Conservation (phyloP, 441 rosid species). For the Dalechampia spathulata region DNA sequence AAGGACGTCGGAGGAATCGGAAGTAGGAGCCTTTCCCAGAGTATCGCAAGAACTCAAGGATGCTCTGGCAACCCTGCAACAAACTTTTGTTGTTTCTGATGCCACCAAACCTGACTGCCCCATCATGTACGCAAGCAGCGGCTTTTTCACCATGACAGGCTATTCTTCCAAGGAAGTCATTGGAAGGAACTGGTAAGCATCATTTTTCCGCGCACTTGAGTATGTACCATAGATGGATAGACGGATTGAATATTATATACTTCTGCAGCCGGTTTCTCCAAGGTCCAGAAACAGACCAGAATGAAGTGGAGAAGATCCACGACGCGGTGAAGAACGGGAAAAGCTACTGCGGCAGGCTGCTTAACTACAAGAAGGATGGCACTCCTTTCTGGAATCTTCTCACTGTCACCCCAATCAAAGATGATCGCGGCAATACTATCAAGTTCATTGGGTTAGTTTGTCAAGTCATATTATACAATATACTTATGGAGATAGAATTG, state of each 20-base stretch:
- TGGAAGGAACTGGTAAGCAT: conserved; percentile 74
- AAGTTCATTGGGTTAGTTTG: conserved; percentile 77
- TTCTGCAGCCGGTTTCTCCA: conserved; percentile 85
- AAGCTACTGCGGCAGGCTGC: conserved; percentile 82
- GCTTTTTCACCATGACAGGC: conserved; percentile 90
- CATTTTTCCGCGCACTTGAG: not conserved
- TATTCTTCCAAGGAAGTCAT: conserved; percentile 71
- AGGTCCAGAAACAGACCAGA: conserved; percentile 74
- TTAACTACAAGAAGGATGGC: conserved; percentile 84
- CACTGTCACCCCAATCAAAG: conserved; percentile 83
- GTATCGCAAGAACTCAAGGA: conserved; percentile 82
- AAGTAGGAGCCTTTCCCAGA: conserved; percentile 49
- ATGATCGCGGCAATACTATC: conserved; percentile 66
- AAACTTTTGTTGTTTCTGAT: conserved; percentile 91
- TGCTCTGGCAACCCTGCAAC: conserved; percentile 84
- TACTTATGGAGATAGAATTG: too few species aligned
- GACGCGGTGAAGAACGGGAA: conserved; percentile 60
- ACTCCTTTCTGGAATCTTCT: conserved; percentile 97
- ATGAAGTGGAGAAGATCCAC: conserved; percentile 69
- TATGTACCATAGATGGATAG: too few species aligned
- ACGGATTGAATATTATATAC: not conserved
- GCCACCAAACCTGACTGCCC: conserved; percentile 86
- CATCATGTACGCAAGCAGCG: conserved; percentile 85
- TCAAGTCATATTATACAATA: too few species aligned
- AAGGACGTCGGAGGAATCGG: conserved; percentile 66